Conservation (phyloP, 2,329 filamentous ascomycete genomes). For the Ophiostoma sp. region DNA sequence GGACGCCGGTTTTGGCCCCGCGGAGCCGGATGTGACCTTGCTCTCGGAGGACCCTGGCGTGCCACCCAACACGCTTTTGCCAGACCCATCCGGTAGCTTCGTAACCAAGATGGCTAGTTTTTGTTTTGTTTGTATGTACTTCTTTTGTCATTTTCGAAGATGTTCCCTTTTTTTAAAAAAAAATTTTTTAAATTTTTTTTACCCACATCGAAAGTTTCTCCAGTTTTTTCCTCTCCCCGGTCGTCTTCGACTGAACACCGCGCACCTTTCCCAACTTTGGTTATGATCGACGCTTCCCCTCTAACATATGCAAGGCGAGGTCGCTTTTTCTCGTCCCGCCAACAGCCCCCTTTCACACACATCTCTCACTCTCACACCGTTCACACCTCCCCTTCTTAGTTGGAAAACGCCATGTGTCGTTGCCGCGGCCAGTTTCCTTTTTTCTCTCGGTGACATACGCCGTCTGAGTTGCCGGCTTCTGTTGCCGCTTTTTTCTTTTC, state of each 20-base stretch:
- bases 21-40: slow-evolving; percentile 31
- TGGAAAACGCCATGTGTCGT: background rate
- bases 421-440: background rate
- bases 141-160: background rate
- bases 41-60: slow-evolving; percentile 26
- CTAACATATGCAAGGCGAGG: background rate
- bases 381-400: background rate
- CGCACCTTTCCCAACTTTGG: slow-evolving; percentile 1
- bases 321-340: background rate
- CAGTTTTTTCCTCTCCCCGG: background rate
- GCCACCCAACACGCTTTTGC: slow-evolving; percentile 30
- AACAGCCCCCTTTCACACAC: background rate
- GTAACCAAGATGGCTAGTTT: background rate
- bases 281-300: background rate
- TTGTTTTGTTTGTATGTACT: background rate
- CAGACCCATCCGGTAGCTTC: slow-evolving; percentile 43
- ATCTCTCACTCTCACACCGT: background rate
- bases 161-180: too few species aligned
- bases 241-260: background rate
- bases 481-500: background rate
- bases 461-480: background rate
- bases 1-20: slow-evolving; percentile 31
- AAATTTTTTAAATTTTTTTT: too few species aligned
- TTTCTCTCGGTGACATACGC: background rate
- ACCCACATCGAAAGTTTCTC: background rate